phyloP scores from a whole-genome alignment of 1,284 basidiomycete genomes.

The Sphagnurus paluster region DNA sequence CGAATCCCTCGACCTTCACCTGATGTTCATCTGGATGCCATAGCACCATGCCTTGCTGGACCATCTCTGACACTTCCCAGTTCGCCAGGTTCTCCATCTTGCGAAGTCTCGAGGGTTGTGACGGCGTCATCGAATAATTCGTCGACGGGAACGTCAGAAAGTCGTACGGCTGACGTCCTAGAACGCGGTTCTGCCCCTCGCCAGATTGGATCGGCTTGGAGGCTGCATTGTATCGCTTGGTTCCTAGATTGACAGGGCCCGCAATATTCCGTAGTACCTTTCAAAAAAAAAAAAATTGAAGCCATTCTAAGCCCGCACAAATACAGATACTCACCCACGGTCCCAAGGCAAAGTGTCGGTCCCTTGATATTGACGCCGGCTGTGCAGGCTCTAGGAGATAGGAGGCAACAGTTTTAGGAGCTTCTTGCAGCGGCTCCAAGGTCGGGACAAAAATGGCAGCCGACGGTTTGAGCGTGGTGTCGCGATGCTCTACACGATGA shows the following conservation, averaged over 20 bases:
- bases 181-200: slow-evolving; percentile 15
- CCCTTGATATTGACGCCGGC: slow-evolving; percentile 42
- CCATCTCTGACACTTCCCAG: slow-evolving; percentile 37
- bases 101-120: slow-evolving; percentile 35
- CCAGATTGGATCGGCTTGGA: slow-evolving; percentile 19
- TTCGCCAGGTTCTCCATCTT: slow-evolving; percentile 43
- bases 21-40: slow-evolving; percentile 28
- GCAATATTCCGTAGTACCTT: slow-evolving; percentile 49
- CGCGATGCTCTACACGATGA: slow-evolving; percentile 29
- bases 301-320: slow-evolving; percentile 1
- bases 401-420: slow-evolving; percentile 44
- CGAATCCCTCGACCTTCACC: slow-evolving; percentile 4
- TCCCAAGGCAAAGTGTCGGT: slow-evolving; percentile 49
- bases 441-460: slow-evolving; percentile 33
- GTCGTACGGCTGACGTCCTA: slow-evolving; percentile 43
- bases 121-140: slow-evolving; percentile 36
- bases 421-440: slow-evolving; percentile 27
- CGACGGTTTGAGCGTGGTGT: slow-evolving; percentile 33
- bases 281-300: slow-evolving; percentile 14
- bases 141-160: slow-evolving; percentile 40
- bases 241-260: slow-evolving; percentile 37
- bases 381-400: slow-evolving; percentile 43
- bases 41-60: slow-evolving; percentile 41
- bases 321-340: slow-evolving; percentile 46
- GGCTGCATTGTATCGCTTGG: slow-evolving; percentile 30